Percentiles rank a stretch among this genome's conserved stretches.
Evolutionary conservation across 139 green algal genomes (phyloP).

Genomic region (Closterium sp.): DNA sequence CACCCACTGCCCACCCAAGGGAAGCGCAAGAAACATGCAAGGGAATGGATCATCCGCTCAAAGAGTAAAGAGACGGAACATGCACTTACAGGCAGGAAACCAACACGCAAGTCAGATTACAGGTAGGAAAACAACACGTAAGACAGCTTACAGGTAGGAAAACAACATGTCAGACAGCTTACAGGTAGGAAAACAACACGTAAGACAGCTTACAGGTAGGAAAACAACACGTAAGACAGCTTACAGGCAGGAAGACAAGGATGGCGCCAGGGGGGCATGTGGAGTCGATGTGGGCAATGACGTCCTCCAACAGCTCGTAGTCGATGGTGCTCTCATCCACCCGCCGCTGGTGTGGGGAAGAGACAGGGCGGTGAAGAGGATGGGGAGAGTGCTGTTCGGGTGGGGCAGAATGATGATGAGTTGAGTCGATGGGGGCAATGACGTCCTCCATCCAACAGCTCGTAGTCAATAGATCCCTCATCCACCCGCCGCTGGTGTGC

Average conservation of each 20-base stretch:
- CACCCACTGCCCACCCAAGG: too few relatives aligned
- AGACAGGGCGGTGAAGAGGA: neutral
- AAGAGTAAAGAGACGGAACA: too few relatives aligned
- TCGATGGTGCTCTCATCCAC: slow-evolving; percentile 51
- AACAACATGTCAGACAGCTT: too few relatives aligned
- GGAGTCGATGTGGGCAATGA: slow-evolving; percentile 49
- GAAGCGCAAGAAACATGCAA: too few relatives aligned
- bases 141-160: neutral
- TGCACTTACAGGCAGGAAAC: too few relatives aligned
- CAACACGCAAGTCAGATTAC: too few relatives aligned
- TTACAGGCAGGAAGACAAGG: slow-evolving; percentile 75
- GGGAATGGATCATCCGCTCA: too few relatives aligned
- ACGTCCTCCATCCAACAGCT: too few relatives aligned
- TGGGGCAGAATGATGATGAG: neutral
- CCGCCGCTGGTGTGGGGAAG: slow-evolving; percentile 4
- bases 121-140: too few relatives aligned
- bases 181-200: too few relatives aligned
- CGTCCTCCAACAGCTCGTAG: slow-evolving; percentile 49
- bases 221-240: neutral
- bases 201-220: slow-evolving; percentile 42
- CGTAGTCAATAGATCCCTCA: too few relatives aligned
- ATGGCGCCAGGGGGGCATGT: slow-evolving; percentile 62
- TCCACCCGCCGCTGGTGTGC: neutral
- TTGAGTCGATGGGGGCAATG: too few relatives aligned
- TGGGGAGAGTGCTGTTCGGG: neutral